Percentiles rank a stretch among this genome's conserved stretches.
Conservation (phyloP, 1,284 basidiomycete genomes). For the Pseudozyma thailandica region DNA sequence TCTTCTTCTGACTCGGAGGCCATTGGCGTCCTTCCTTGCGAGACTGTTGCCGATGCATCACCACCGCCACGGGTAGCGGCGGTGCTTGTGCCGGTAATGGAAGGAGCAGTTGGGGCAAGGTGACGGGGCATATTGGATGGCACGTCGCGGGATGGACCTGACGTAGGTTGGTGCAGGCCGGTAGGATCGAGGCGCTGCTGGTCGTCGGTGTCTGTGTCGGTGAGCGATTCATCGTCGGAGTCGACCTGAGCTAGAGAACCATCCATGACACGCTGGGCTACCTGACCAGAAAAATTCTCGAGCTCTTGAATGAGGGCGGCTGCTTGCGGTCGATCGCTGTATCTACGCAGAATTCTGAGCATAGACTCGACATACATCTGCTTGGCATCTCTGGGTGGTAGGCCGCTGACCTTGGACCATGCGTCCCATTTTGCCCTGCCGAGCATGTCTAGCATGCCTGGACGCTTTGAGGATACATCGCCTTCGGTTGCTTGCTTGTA, state of each 20-base stretch:
- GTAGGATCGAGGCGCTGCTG: constrained; percentile 43
- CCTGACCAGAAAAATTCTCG: constrained; percentile 80
- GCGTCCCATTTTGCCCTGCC: constrained; percentile 97
- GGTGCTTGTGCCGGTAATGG: constrained; percentile 43
- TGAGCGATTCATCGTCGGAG: constrained; percentile 35
- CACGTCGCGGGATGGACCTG: constrained; percentile 12
- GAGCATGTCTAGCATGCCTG: constrained; percentile 91
- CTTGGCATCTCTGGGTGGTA: constrained; percentile 83
- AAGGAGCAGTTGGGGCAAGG: constrained; percentile 36
- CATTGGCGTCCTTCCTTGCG: constrained; percentile 30
- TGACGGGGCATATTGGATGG: constrained; percentile 17
- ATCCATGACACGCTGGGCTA: constrained; percentile 75
- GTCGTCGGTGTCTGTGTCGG: constrained; percentile 33
- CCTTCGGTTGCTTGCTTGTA: constrained; percentile 79
- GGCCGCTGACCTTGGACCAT: constrained; percentile 89
- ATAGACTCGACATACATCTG: constrained; percentile 88
- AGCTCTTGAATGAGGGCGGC: constrained; percentile 81
- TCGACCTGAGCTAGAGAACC: constrained; percentile 42
- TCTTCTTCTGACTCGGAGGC: constrained; percentile 38
- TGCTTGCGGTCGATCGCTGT: constrained; percentile 82
- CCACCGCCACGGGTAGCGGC: constrained; percentile 47
- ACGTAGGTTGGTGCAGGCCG: constrained; percentile 19
- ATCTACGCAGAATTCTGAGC: constrained; percentile 82
- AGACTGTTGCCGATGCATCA: constrained; percentile 15
- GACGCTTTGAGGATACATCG: constrained; percentile 81